phyloP scores from a whole-genome alignment of 306 rosid species.

The Crotalaria pallida region DNA sequence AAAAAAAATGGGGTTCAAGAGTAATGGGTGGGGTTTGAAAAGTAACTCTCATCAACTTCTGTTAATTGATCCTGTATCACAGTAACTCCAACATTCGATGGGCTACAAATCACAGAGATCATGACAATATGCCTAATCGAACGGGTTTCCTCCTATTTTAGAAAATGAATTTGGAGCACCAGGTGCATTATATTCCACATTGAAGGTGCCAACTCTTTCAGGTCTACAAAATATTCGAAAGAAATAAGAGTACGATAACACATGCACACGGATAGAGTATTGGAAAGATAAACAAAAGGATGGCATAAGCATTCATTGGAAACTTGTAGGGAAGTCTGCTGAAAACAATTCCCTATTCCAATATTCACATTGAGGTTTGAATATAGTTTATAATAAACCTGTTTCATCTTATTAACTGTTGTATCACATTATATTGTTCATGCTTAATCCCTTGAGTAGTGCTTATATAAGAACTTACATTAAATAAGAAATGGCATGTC shows the following conservation, averaged over 20 bases:
- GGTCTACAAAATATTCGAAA: slow-evolving; percentile 27
- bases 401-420: neutral
- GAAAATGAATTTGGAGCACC: slow-evolving; percentile 24
- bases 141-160: slow-evolving; percentile 59
- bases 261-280: neutral
- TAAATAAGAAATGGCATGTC: no score
- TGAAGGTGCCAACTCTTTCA: slow-evolving; percentile 30
- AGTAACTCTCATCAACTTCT: no score
- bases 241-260: neutral
- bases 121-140: slow-evolving; percentile 21
- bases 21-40: no score
- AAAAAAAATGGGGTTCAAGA: no score
- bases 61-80: neutral
- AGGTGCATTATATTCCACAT: slow-evolving; percentile 26
- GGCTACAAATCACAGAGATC: neutral
- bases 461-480: neutral
- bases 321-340: neutral
- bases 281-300: neutral
- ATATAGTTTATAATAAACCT: neutral
- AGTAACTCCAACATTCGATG: neutral
- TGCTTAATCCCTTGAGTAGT: neutral
- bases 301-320: neutral
- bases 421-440: neutral
- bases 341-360: neutral
- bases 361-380: neutral